phyloP scores from a whole-genome alignment of 2,329 filamentous ascomycete species.

The Xylariales sp. region DNA sequence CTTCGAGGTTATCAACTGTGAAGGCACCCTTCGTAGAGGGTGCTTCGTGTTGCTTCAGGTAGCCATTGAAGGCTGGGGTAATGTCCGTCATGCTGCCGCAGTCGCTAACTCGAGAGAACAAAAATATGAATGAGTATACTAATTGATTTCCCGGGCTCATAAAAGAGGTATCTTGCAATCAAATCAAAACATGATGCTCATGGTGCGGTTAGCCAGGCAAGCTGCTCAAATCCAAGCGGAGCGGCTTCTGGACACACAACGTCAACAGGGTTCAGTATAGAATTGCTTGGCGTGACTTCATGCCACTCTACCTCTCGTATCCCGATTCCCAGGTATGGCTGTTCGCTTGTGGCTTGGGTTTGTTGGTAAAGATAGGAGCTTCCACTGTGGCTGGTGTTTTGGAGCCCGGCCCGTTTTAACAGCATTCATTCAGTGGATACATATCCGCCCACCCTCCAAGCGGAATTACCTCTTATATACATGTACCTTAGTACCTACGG shows the following conservation, averaged over 20 bases:
- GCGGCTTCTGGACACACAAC: neutral
- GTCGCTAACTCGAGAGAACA: slow-evolving; percentile 9
- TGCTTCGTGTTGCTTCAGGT: slow-evolving; percentile 70
- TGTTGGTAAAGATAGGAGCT: no score
- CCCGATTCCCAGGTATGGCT: neutral
- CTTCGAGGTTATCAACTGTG: slow-evolving; percentile 72
- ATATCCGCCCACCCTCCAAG: no score
- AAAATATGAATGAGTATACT: neutral
- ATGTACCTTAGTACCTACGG: neutral
- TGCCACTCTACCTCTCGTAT: slow-evolving; percentile 9
- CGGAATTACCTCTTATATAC: no score
- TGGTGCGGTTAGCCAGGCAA: neutral
- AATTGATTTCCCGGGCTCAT: neutral
- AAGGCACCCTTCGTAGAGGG: slow-evolving; percentile 58
- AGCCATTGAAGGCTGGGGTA: slow-evolving; percentile 75
- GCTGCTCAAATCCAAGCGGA: slow-evolving; percentile 1
- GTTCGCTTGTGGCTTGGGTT: neutral
- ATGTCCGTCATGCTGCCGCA: slow-evolving; percentile 67
- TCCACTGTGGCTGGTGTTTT: no score
- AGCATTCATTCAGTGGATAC: no score
- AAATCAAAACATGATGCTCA: slow-evolving; percentile 1
- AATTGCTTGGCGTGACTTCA: slow-evolving; percentile 33
- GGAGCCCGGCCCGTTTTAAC: no score
- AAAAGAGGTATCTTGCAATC: neutral
- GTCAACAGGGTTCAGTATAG: neutral